phyloP scores from a whole-genome alignment of 306 rosid species.

The Echinosophora koreensis region DNA sequence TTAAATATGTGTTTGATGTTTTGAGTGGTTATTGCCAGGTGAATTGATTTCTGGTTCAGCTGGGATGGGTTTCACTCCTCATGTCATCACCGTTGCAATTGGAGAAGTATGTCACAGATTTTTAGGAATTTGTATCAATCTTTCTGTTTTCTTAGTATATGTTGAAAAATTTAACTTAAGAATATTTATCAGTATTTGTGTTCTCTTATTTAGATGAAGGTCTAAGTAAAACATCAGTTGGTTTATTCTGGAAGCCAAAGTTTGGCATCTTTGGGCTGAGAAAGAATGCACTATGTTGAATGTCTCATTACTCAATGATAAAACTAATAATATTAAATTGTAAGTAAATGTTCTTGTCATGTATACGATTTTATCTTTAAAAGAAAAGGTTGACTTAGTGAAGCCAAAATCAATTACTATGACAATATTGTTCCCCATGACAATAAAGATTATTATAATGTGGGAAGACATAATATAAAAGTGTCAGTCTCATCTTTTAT shows the following conservation, averaged over 20 bases:
- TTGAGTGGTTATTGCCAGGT: constrained; percentile 64
- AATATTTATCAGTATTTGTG: neutral
- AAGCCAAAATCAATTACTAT: constrained; percentile 12
- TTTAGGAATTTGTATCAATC: constrained; percentile 13
- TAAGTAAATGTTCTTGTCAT: neutral
- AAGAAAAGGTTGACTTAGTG: neutral
- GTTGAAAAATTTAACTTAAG: neutral
- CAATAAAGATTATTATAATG: constrained; percentile 10
- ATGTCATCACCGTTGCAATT: constrained; percentile 78
- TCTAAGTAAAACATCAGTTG: constrained; percentile 16
- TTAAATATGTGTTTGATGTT: constrained; percentile 40
- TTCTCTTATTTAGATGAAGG: constrained; percentile 5
- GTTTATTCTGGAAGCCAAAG: neutral
- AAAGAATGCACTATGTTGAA: neutral
- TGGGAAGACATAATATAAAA: constrained; percentile 19
- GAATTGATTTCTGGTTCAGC: constrained; percentile 85
- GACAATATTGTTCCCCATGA: neutral
- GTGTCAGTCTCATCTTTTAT: neutral
- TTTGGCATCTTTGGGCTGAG: neutral
- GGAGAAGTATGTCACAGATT: constrained; percentile 78
- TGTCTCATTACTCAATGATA: neutral
- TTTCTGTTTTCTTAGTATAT: constrained; percentile 1
- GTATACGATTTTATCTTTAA: neutral
- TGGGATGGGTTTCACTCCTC: constrained; percentile 93
- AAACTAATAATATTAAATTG: neutral